Percentiles rank a stretch among this genome's conserved stretches.
These are phyloP conservation scores for Talaromyces funiculosus DNA, from an alignment of 2,329 filamentous ascomycete genomes.

Conservation along the genomic window DNA sequence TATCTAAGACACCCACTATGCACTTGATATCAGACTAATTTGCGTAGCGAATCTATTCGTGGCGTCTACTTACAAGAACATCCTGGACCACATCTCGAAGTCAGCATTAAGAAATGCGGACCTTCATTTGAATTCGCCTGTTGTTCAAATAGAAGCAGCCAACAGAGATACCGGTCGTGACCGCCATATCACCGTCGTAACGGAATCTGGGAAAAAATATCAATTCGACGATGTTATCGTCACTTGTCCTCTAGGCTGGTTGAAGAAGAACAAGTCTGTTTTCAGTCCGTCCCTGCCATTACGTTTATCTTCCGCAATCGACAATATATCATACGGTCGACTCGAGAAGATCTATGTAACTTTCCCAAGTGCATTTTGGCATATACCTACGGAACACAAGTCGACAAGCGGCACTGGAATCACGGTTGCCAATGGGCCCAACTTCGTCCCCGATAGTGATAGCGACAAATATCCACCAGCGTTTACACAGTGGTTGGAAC, in stretches of 20 bases:
- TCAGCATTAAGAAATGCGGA: conserved; percentile 45
- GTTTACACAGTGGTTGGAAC: conserved; percentile 71
- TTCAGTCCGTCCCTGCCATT: conserved; percentile 43
- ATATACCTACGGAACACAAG: conserved; percentile 31
- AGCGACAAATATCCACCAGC: conserved; percentile 45
- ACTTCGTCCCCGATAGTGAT: conserved; percentile 1
- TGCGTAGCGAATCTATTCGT: conserved; percentile 55
- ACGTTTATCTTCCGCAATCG: conserved; percentile 41
- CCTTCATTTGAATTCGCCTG: conserved; percentile 44
- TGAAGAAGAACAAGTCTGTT: conserved; percentile 43
- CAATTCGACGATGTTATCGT: conserved; percentile 49
- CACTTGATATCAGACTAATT: not conserved
- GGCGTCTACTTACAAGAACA: conserved; percentile 54
- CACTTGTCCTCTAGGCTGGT: conserved; percentile 50
- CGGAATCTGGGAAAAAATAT: conserved; percentile 29
- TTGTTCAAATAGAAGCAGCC: conserved; percentile 34
- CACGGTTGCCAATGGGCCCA: conserved; percentile 6
- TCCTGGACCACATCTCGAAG: conserved; percentile 50
- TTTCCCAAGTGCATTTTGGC: conserved; percentile 74
- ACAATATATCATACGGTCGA: conserved; percentile 43
- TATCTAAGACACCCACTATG: not conserved
- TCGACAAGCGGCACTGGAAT: conserved; percentile 12
- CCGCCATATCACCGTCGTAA: conserved; percentile 43
- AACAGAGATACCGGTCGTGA: conserved; percentile 19
- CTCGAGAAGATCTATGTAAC: conserved; percentile 53